Conservation (phyloP, 257 asterid species). For the Gynochthodes officinalis region DNA sequence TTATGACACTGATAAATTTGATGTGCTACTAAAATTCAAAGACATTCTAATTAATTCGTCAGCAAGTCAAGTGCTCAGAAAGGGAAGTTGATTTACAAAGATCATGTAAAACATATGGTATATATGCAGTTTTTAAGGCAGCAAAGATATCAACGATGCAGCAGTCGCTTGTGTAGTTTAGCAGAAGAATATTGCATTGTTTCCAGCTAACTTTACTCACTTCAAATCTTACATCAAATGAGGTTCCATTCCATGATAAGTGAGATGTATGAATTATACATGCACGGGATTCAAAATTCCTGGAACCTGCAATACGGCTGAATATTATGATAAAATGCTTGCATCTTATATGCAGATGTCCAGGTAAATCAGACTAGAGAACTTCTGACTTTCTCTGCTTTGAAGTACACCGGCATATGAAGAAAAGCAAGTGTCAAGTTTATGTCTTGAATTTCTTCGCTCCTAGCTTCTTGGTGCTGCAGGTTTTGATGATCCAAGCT, state of each 20-base stretch:
- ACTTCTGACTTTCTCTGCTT: background rate
- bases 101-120: background rate
- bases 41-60: no score
- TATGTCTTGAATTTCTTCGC: slow-evolving; percentile 21
- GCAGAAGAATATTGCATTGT: background rate
- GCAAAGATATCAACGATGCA: background rate
- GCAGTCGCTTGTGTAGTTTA: background rate
- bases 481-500: slow-evolving; percentile 2
- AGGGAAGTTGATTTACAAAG: background rate
- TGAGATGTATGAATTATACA: background rate
- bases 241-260: background rate
- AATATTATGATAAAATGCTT: no score
- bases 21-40: no score
- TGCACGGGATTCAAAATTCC: background rate
- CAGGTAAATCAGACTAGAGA: background rate
- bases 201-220: background rate
- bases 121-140: background rate
- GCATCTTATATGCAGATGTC: background rate
- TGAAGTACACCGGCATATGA: background rate
- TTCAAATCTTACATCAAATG: background rate
- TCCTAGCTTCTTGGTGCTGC: slow-evolving; percentile 39
- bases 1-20: no score
- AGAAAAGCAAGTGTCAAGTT: background rate
- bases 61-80: no score
- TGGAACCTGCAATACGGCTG: no score